A percentile compares a stretch with the other conserved stretches of the same genome.
phyloP scores from a whole-genome alignment of 257 asterid genomes.

The Solanum habrochaites region DNA sequence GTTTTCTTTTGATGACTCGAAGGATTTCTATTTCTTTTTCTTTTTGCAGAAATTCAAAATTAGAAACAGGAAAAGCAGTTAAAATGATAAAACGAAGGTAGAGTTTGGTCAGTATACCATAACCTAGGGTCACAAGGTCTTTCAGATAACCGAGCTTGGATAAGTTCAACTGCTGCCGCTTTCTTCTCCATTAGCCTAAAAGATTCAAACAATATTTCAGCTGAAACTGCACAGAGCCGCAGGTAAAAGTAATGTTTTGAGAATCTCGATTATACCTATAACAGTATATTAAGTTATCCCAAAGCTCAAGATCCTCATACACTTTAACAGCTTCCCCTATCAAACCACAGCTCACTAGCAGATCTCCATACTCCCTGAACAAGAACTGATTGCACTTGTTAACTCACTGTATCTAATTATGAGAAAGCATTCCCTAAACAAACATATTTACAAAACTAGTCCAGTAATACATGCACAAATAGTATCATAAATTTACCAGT shows the following conservation, averaged over 20 bases:
- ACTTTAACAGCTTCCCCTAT: slow-evolving; percentile 78
- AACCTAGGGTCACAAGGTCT: slow-evolving; percentile 71
- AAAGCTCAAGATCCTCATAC: slow-evolving; percentile 89
- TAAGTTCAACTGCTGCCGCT: slow-evolving; percentile 89
- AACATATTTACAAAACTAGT: background rate
- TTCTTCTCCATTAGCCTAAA: slow-evolving; percentile 59
- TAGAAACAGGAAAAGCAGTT: background rate
- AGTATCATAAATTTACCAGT: background rate
- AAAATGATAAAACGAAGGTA: background rate
- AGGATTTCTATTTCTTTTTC: background rate
- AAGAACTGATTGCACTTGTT: background rate
- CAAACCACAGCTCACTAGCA: slow-evolving; percentile 81
- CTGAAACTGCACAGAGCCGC: background rate
- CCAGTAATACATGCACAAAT: background rate
- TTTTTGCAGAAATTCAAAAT: background rate
- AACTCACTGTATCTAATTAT: background rate
- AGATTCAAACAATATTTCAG: background rate
- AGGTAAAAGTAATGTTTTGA: background rate
- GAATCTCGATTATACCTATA: slow-evolving; percentile 25
- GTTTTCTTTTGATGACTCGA: background rate
- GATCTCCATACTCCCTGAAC: slow-evolving; percentile 77
- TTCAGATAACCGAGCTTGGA: slow-evolving; percentile 41
- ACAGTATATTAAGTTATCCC: slow-evolving; percentile 88
- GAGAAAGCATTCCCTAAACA: background rate
- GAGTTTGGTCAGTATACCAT: slow-evolving; percentile 26